Conservation (phyloP, 257 asterid species). For the Rubia yunnanensis region DNA sequence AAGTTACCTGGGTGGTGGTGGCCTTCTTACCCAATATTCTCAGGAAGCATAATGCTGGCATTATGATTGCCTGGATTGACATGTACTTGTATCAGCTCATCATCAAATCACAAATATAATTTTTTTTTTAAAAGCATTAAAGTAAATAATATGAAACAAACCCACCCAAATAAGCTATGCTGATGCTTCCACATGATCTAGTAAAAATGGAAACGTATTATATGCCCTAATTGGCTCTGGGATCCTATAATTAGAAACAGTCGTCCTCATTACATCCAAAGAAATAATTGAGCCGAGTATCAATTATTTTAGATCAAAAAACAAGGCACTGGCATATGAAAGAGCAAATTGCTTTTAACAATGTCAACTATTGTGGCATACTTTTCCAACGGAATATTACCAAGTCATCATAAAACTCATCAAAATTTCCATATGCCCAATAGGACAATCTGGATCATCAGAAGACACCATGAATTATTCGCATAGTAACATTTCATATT, state of each 20-base stretch:
- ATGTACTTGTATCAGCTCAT: neutral
- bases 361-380: neutral
- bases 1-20: slow-evolving; percentile 49
- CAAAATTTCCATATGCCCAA: neutral
- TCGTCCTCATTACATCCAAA: neutral
- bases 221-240: neutral
- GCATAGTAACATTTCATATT: neutral
- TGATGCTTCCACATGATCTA: neutral
- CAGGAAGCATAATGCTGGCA: slow-evolving; percentile 68
- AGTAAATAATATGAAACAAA: neutral
- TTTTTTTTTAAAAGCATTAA: too few relatives aligned
- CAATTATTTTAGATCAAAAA: neutral
- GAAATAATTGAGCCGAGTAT: neutral
- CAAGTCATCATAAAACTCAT: neutral
- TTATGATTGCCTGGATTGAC: slow-evolving; percentile 43
- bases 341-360: neutral
- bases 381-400: neutral
- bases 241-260: neutral
- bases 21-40: slow-evolving; percentile 55
- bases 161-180: neutral
- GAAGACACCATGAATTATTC: neutral
- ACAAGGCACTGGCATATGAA: neutral
- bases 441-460: neutral
- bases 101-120: neutral
- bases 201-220: neutral